Evolutionary conservation across 176 grass and related monocot species (phyloP).

Genomic region (Tuctoria greenei): DNA sequence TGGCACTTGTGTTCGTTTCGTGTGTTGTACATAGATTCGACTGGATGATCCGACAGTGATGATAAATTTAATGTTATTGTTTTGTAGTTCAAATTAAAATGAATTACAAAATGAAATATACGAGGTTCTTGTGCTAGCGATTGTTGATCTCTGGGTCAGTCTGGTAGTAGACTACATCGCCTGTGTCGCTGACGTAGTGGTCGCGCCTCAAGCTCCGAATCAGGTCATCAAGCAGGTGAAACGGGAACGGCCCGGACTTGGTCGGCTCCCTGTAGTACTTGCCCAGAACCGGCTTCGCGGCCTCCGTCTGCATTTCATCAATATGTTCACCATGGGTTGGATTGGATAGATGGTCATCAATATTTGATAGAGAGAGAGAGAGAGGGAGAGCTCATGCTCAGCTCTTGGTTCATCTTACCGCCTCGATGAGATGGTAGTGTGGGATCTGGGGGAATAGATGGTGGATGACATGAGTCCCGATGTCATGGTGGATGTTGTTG

Average conservation of each 20-base stretch:
- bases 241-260: slow-evolving; percentile 68
- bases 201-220: slow-evolving; percentile 69
- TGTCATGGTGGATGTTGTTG: slow-evolving; percentile 92
- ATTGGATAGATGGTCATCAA: too few relatives aligned
- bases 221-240: slow-evolving; percentile 54
- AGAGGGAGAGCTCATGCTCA: too few relatives aligned
- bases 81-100: too few relatives aligned
- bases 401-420: slow-evolving; percentile 43
- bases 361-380: too few relatives aligned
- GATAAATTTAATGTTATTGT: too few relatives aligned
- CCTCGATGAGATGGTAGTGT: slow-evolving; percentile 81
- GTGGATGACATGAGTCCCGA: slow-evolving; percentile 92
- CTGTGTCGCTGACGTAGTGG: slow-evolving; percentile 79
- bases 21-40: background rate
- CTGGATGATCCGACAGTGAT: too few relatives aligned
- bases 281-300: slow-evolving; percentile 67
- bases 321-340: background rate
- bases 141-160: slow-evolving; percentile 40
- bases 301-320: slow-evolving; percentile 50
- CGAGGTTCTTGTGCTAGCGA: too few relatives aligned
- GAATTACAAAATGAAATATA: too few relatives aligned
- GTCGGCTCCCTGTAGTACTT: slow-evolving; percentile 73
- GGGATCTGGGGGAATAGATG: slow-evolving; percentile 97
- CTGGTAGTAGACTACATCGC: slow-evolving; percentile 83
- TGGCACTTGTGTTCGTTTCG: background rate